Evolutionary conservation across 768 basidiomycete species (phyloP), one percentile per base, ranked within the genome.

Genomic region (Calvatia gigantea): DNA sequence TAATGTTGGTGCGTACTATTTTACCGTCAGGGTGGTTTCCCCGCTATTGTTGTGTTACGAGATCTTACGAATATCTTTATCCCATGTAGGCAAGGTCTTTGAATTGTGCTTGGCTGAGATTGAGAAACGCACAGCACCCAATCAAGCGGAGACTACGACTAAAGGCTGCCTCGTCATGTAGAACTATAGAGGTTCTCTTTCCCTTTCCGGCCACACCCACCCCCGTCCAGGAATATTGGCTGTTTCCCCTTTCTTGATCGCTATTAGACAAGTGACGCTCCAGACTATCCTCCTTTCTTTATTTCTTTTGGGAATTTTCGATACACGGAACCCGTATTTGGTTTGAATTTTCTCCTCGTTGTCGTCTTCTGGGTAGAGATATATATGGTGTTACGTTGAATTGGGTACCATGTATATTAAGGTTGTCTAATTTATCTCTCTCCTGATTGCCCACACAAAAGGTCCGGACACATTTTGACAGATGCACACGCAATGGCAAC

Each of bases 101-200:
- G 91, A 94, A 63, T 77, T 91, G 48, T 90, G 89, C 67, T 76
- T 94, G 39, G 85, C 75, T 35, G 89, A 94, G 67, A 91, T 93
- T 59, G 89, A 93, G 76, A 89, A 85, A 67, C 79, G 82, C 53
- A 76, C 69, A n/a, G 62, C 83, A 21, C 82, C 85, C 23, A 79
- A 77, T 63, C 75, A 75, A 58, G 58, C 65, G 2, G 76, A 76
- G 42, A 70, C 74, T 32, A 65, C 67, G 23, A 56, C 67, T 12
- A 75, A 68, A 59, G 66, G 69, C 11, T 78, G 76, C 63, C 51
- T 70, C 29, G 44, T 75, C 53, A 75, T 75, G 75, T 77, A 73
- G 69, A 65, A 25, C 28, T 31, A n/a, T 28, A 33, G 47, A 31
- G 41, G 7, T 44, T 45, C 48, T 46, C 47, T 37, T 49, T 19